Evolutionary conservation across 2,329 filamentous ascomycete species (phyloP).

Genomic region (Calycina marina): DNA sequence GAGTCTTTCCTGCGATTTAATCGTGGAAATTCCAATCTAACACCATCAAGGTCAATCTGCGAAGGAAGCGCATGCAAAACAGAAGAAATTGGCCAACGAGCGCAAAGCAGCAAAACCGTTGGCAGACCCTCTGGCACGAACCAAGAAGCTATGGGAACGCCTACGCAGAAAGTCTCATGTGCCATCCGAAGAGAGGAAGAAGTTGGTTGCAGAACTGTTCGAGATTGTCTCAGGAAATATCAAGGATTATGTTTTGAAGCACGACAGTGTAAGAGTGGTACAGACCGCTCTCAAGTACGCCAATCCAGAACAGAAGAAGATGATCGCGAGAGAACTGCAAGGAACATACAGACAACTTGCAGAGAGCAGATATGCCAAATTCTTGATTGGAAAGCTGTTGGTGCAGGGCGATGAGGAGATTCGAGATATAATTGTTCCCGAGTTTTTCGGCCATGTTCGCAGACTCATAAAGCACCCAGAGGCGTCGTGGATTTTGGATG

Average conservation of each 20-base stretch:
- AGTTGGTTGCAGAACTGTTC: constrained; percentile 80
- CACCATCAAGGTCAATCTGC: constrained; percentile 51
- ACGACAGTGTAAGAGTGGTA: constrained; percentile 90
- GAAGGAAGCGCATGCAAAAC: constrained; percentile 81
- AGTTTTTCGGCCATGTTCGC: constrained; percentile 89
- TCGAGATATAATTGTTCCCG: constrained; percentile 74
- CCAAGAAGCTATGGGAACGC: constrained; percentile 95
- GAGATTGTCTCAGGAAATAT: constrained; percentile 80
- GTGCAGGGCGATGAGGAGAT: constrained; percentile 84
- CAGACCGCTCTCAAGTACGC: constrained; percentile 97
- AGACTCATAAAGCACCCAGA: constrained; percentile 93
- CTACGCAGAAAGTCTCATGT: constrained; percentile 88
- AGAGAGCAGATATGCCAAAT: constrained; percentile 95
- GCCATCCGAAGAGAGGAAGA: constrained; percentile 72
- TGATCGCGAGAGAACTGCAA: constrained; percentile 75
- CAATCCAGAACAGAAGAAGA: constrained; percentile 66
- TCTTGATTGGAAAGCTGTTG: constrained; percentile 87
- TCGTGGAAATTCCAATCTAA: constrained; percentile 8
- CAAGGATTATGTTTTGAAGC: constrained; percentile 95
- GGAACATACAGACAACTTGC: constrained; percentile 74
- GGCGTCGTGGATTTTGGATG: constrained; percentile 93
- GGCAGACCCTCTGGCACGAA: constrained; percentile 72
- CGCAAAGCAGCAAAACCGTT: constrained; percentile 88
- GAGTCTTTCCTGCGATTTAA: constrained; percentile 22
- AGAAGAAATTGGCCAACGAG: constrained; percentile 76